phyloP scores from a whole-genome alignment of 139 green algal genomes.

The Chlorella vulgaris region DNA sequence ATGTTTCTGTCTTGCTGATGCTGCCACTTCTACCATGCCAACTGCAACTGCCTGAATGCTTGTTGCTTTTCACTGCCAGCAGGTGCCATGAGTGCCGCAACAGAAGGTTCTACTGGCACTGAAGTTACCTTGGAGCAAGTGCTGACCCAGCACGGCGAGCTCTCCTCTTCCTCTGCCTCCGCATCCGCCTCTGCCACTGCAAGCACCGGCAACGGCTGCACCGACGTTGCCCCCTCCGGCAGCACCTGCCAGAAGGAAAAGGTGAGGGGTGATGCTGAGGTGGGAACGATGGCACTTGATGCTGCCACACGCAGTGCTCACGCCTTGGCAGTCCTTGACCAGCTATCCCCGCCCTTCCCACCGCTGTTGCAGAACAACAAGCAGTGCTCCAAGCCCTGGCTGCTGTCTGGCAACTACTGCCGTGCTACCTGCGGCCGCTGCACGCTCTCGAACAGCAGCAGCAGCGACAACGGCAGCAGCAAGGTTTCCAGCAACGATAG shows the following conservation, averaged over 20 bases:
- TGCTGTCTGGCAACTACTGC: slow-evolving; percentile 20
- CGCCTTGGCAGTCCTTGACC: neutral
- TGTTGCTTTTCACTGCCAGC: too few relatives aligned
- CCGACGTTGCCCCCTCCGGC: slow-evolving; percentile 9
- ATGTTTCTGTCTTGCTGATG: too few relatives aligned
- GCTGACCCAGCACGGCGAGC: neutral
- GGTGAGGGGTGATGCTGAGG: neutral
- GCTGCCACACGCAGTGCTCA: too few relatives aligned
- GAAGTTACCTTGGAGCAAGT: slow-evolving; percentile 1
- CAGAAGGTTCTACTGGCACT: too few relatives aligned
- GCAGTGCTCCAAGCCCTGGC: slow-evolving; percentile 13
- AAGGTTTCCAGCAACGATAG: neutral
- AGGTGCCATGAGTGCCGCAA: too few relatives aligned
- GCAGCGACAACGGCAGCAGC: neutral
- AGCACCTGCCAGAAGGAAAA: slow-evolving; percentile 21
- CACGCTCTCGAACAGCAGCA: neutral
- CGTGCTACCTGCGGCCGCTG: slow-evolving; percentile 11
- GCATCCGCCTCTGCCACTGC: neutral
- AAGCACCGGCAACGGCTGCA: slow-evolving; percentile 22
- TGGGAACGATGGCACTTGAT: neutral
- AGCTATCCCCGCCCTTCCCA: neutral
- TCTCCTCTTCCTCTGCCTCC: slow-evolving; percentile 2
- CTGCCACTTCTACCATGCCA: too few relatives aligned
- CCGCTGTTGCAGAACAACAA: neutral
- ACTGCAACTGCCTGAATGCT: too few relatives aligned